Percentiles rank a stretch among this genome's conserved stretches.
Evolutionary conservation across 2,329 filamentous ascomycete species (phyloP).

Genomic region (Clarireedia homoeocarpa): DNA sequence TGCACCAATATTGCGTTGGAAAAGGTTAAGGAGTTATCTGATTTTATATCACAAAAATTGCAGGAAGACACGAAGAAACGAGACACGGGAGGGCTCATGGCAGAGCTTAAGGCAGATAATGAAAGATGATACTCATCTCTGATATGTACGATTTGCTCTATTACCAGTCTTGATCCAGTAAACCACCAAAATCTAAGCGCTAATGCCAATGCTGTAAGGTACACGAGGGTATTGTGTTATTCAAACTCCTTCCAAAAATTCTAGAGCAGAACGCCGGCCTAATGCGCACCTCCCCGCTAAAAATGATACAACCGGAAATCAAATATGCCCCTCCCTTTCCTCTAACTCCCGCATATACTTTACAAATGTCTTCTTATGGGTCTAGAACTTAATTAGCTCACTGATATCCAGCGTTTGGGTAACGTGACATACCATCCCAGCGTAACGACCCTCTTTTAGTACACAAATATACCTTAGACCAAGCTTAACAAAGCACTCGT

Average conservation of each 20-base stretch:
- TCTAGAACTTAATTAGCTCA: conserved; percentile 35
- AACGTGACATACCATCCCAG: conserved; percentile 60
- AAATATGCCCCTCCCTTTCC: conserved; percentile 32
- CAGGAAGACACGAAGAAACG: conserved; percentile 70
- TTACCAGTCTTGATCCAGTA: background rate
- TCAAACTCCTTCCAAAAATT: conserved; percentile 7
- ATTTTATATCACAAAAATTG: conserved; percentile 63
- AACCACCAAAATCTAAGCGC: background rate
- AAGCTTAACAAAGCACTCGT: conserved; percentile 92
- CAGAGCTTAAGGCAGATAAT: conserved; percentile 77
- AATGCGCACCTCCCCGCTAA: conserved; percentile 3
- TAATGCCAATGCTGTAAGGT: conserved; percentile 7
- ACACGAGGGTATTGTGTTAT: conserved; percentile 9
- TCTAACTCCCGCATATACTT: conserved; percentile 86
- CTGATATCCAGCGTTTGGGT: background rate
- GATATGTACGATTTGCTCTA: conserved; percentile 11
- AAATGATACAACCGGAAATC: background rate
- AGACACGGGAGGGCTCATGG: conserved; percentile 70
- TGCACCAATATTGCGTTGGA: conserved; percentile 67
- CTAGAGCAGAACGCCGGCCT: conserved; percentile 8
- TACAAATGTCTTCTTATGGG: conserved; percentile 95
- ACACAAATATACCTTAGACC: conserved; percentile 91
- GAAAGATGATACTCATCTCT: conserved; percentile 43
- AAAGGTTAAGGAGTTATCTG: conserved; percentile 75
- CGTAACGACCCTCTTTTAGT: conserved; percentile 73